Conservation (phyloP, 1,139 yeast species). For the Hansenula lynferdii region DNA sequence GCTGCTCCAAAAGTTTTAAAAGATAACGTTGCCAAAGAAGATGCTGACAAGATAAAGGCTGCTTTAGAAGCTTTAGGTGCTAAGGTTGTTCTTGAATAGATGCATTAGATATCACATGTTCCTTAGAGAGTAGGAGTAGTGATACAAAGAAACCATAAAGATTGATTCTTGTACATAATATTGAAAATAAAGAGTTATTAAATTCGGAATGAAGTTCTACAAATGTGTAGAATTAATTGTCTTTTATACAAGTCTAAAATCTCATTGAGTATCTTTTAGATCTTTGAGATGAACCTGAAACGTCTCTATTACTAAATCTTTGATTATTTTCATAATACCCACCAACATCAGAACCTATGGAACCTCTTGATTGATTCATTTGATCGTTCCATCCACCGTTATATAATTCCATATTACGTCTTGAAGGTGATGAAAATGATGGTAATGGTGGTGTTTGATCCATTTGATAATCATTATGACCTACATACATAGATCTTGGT, state of each 20-base stretch:
- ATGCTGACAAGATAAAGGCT: conserved; percentile 77
- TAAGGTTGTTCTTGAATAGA: conserved; percentile 79
- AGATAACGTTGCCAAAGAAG: conserved; percentile 66
- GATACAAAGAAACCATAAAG: neutral
- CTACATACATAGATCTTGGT: conserved; percentile 2
- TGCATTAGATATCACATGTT: too few species aligned
- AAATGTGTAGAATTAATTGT: neutral
- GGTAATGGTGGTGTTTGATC: neutral
- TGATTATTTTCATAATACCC: neutral
- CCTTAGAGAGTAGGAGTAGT: too few species aligned
- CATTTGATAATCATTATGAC: neutral
- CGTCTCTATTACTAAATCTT: neutral
- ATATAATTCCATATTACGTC: neutral
- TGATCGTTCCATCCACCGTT: neutral
- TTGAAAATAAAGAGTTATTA: neutral
- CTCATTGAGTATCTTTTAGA: conserved; percentile 20
- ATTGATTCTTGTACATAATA: conserved; percentile 4
- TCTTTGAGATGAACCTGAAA: neutral
- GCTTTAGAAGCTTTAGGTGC: conserved; percentile 95
- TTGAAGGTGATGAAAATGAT: neutral
- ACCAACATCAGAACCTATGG: neutral
- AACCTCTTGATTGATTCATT: neutral
- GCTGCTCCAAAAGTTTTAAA: conserved; percentile 84
- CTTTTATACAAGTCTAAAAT: conserved; percentile 7
- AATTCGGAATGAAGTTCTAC: neutral